phyloP scores from a whole-genome alignment of 2,329 filamentous ascomycete species.

The Trichoderma sp. region DNA sequence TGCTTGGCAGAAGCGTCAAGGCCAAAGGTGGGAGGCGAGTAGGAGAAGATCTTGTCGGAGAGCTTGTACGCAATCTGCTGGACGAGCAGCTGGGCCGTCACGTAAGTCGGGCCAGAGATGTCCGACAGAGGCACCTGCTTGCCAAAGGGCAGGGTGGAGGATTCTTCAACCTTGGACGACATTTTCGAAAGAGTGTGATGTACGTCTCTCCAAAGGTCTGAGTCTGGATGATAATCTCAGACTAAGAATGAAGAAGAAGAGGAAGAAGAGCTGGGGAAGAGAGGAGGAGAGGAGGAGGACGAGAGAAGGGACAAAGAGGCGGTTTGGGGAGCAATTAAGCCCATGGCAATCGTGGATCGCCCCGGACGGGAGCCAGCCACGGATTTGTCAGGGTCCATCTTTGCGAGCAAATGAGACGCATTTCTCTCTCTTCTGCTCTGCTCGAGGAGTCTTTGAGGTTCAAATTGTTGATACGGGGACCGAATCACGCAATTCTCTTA shows the following conservation, averaged over 20 bases:
- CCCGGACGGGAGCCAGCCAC: slow-evolving; percentile 33
- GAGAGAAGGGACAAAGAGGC: slow-evolving; percentile 24
- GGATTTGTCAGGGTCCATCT: slow-evolving; percentile 35
- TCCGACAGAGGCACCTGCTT: slow-evolving; percentile 56
- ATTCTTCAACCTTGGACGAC: slow-evolving; percentile 34
- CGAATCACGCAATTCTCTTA: slow-evolving; percentile 48
- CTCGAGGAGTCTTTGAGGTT: slow-evolving; percentile 17
- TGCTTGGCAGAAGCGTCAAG: slow-evolving; percentile 79
- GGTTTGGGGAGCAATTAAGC: slow-evolving; percentile 25
- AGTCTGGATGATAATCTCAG: slow-evolving; percentile 3
- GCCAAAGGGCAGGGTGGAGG: slow-evolving; percentile 60
- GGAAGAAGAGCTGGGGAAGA: not conserved
- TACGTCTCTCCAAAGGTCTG: not conserved
- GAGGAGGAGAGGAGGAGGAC: slow-evolving; percentile 25
- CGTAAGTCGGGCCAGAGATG: slow-evolving; percentile 86
- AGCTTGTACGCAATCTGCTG: slow-evolving; percentile 95
- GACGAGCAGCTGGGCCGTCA: slow-evolving; percentile 88
- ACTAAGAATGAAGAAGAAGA: not conserved
- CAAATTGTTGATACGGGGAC: slow-evolving; percentile 43
- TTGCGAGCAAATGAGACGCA: slow-evolving; percentile 24
- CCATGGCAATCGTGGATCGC: slow-evolving; percentile 20
- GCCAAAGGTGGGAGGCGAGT: slow-evolving; percentile 91
- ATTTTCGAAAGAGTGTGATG: slow-evolving; percentile 19
- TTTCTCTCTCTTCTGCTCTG: not conserved
- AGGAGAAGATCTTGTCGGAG: slow-evolving; percentile 96